A percentile compares a stretch with the other conserved stretches of the same genome.
Evolutionary conservation across 2,329 filamentous ascomycete genomes (phyloP).

Genomic region (Ilyonectria mors-panacis): DNA sequence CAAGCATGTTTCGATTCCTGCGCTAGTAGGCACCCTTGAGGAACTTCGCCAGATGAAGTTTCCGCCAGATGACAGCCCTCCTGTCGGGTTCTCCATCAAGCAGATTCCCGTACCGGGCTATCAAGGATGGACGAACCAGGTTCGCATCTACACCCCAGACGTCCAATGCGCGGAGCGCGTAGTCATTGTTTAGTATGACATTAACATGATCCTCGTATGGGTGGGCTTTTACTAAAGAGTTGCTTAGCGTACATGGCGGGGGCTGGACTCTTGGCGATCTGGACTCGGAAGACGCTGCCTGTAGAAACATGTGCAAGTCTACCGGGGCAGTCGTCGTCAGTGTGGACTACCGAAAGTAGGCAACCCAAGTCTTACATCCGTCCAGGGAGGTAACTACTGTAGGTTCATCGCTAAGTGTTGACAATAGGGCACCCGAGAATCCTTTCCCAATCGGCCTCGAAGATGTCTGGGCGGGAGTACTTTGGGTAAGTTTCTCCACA

Average conservation of each 20-base stretch:
- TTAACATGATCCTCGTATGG: neutral
- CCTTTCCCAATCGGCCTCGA: neutral
- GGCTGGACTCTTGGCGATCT: constrained; percentile 12
- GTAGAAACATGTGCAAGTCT: constrained; percentile 10
- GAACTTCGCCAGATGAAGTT: neutral
- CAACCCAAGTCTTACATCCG: neutral
- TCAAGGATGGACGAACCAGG: neutral
- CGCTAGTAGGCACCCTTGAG: neutral
- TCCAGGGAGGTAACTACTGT: neutral
- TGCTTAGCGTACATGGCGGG: constrained; percentile 6
- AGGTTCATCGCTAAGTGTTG: neutral
- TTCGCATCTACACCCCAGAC: constrained; percentile 4
- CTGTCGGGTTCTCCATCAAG: constrained; percentile 8
- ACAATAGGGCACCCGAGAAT: constrained; percentile 1
- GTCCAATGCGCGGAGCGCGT: neutral
- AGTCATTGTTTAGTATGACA: constrained; percentile 5
- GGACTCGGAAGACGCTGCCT: constrained; percentile 8
- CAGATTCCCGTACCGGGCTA: neutral
- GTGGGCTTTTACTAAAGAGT: neutral
- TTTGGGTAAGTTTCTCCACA: constrained; percentile 5
- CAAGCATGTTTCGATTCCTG: neutral
- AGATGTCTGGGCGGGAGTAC: constrained; percentile 3
- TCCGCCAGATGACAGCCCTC: neutral
- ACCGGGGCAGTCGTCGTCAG: neutral
- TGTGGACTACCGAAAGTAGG: constrained; percentile 12